Evolutionary conservation across 371 early-diverging fungal genomes (phyloP).

Genomic region (Entomophthora muscae): DNA sequence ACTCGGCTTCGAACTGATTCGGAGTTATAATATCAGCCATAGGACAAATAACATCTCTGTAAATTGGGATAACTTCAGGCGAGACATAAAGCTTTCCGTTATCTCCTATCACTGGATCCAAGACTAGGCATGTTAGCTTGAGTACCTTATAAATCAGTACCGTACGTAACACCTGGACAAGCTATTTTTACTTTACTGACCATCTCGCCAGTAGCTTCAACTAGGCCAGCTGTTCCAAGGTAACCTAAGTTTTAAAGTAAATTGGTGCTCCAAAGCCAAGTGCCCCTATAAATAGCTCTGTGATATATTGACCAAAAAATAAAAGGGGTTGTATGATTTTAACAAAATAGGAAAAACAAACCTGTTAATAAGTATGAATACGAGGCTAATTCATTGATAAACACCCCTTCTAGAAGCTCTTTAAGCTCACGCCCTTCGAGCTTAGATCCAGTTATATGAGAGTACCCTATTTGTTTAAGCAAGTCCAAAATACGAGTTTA

Average conservation of each 20-base stretch:
- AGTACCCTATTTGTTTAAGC: no score
- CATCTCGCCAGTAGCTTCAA: conserved; percentile 5
- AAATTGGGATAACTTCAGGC: conserved; percentile 54
- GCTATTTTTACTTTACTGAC: conserved; percentile 13
- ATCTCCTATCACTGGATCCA: conserved; percentile 92
- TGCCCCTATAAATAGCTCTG: no score
- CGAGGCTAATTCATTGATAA: conserved; percentile 16
- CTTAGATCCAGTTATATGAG: conserved; percentile 16
- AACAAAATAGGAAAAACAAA: not conserved
- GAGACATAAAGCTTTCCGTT: conserved; percentile 70
- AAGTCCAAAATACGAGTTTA: no score
- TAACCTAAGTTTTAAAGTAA: not conserved
- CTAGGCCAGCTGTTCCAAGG: not conserved
- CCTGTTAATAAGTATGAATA: conserved; percentile 23
- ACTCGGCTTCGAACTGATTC: conserved; percentile 84
- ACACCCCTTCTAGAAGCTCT: not conserved
- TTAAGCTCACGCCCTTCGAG: conserved; percentile 11
- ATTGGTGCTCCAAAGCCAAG: no score
- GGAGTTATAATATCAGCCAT: conserved; percentile 71
- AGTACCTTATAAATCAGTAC: conserved; percentile 15
- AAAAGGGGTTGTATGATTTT: no score
- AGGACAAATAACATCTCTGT: conserved; percentile 39
- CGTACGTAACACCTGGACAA: conserved; percentile 19
- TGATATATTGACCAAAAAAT: no score
- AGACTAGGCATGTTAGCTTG: conserved; percentile 23